Base-by-base conservation (phyloP, 2,329 filamentous ascomycete species). In the Penicillium polonicum region DNA sequence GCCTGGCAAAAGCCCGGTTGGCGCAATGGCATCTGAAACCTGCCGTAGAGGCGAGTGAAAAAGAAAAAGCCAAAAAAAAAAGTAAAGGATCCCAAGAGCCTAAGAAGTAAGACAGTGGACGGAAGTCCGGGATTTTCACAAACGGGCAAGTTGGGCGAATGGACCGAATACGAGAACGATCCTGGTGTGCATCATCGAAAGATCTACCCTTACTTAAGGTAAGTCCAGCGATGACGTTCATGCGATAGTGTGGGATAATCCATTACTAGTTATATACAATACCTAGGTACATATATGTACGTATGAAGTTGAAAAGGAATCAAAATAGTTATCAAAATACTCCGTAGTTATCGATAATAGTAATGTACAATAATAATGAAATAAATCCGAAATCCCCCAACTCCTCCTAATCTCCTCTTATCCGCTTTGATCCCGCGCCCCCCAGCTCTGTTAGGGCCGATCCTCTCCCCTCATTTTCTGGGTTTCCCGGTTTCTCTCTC, bases 381-480 rank as follows among this genome's bases (percentile, higher is more conserved):
- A 23, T 23, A 23, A 23, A 23, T 23, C 23, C 1, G 23, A 23
- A 23, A 23, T 23, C 23, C 25, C 31, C 31, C 23, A 41, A 21
- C 12, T 21, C 19, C 42, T 35, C 10, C 42, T 42, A 48, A 55
- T 49, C 48, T 55, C 25, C 46, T 52, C 48, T 60, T 58, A 61
- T 64, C 57, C 60, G 58, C 63, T 62, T 35, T 29, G 63, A 66
- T 67, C 60, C 55, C 58, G 27, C 27, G 23, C 54, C 56, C 54
- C n/a, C 35, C 38, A 41, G 19, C n/a, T 9, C 2, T 23, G 21
- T 55, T 65, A 64, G 60, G 46, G 53, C 46, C 53, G 53, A 55
- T 63, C 60, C 54, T 65, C 54, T 65, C 63, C 60, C 57, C 65
- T 65, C 60, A 60, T 67, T 67, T 66, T 57, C 55, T 31, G 54